A percentile compares a stretch with the other conserved stretches of the same genome.
Evolutionary conservation across 2,329 filamentous ascomycete genomes (phyloP).

Genomic region (Arthrinium puccinioides): DNA sequence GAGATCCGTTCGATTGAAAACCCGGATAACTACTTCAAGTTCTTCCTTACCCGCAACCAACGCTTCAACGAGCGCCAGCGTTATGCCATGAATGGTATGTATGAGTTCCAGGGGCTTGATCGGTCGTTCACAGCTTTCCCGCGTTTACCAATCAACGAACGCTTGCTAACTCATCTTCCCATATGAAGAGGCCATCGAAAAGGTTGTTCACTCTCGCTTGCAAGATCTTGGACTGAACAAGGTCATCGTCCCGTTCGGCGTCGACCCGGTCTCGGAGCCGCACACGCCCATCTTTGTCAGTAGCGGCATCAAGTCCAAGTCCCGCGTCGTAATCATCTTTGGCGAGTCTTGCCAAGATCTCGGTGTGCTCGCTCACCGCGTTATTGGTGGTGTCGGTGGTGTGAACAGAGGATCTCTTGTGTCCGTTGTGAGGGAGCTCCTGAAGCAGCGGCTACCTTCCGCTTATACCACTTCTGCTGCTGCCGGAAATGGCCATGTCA

Average conservation of each 20-base stretch:
- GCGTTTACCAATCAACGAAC: too few relatives aligned
- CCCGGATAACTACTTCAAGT: slow-evolving; percentile 66
- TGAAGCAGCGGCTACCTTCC: slow-evolving; percentile 24
- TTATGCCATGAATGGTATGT: slow-evolving; percentile 64
- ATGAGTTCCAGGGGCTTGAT: too few relatives aligned
- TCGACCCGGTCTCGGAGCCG: slow-evolving; percentile 33
- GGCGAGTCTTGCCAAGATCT: slow-evolving; percentile 67
- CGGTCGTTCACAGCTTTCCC: neutral
- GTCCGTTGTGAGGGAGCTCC: slow-evolving; percentile 47
- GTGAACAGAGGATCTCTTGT: slow-evolving; percentile 65
- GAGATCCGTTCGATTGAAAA: slow-evolving; percentile 65
- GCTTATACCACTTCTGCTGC: too few relatives aligned
- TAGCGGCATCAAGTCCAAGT: slow-evolving; percentile 43
- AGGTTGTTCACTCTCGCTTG: slow-evolving; percentile 57
- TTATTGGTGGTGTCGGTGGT: slow-evolving; percentile 55
- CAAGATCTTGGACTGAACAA: slow-evolving; percentile 50
- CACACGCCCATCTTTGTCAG: slow-evolving; percentile 63
- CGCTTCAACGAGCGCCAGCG: slow-evolving; percentile 71
- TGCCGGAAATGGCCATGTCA: too few relatives aligned
- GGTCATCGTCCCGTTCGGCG: slow-evolving; percentile 53
- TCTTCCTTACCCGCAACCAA: slow-evolving; percentile 63
- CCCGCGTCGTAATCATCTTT: slow-evolving; percentile 65
- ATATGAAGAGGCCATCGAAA: slow-evolving; percentile 50
- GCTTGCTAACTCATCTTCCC: neutral
- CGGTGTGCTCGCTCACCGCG: slow-evolving; percentile 66